phyloP scores from a whole-genome alignment of 768 basidiomycete species.

The Candolleomyces efflorescens region DNA sequence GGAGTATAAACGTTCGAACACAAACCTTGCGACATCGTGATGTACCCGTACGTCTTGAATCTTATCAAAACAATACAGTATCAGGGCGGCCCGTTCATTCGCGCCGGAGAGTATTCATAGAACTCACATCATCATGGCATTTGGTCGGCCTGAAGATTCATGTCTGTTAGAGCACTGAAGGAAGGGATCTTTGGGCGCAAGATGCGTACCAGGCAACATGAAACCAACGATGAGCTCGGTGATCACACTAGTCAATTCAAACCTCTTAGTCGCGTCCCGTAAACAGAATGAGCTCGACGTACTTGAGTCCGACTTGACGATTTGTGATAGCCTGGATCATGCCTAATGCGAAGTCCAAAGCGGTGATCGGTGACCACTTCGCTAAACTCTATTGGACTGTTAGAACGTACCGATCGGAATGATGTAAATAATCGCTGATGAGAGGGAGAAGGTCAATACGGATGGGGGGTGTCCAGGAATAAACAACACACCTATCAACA shows the following conservation, averaged over 20 bases:
- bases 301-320: slow-evolving; percentile 62
- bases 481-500: slow-evolving; percentile 35
- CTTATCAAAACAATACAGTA: slow-evolving; percentile 11
- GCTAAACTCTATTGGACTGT: neutral
- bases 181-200: neutral
- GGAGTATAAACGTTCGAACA: neutral
- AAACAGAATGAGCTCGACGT: slow-evolving; percentile 10
- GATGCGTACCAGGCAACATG: slow-evolving; percentile 34
- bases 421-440: slow-evolving; percentile 49
- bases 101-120: neutral
- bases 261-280: neutral
- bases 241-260: slow-evolving; percentile 44
- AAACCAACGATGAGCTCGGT: slow-evolving; percentile 73
- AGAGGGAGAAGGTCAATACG: neutral
- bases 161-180: neutral
- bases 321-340: slow-evolving; percentile 84
- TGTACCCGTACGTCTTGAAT: slow-evolving; percentile 58
- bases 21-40: slow-evolving; percentile 53
- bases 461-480: neutral
- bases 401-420: slow-evolving; percentile 61
- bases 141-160: slow-evolving; percentile 47
- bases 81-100: neutral
- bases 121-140: slow-evolving; percentile 70
- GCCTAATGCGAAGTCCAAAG: slow-evolving; percentile 14
- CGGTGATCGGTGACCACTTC: neutral